Base-by-base conservation (phyloP, 2,329 filamentous ascomycete genomes). In the Colletotrichum tropicale region DNA sequence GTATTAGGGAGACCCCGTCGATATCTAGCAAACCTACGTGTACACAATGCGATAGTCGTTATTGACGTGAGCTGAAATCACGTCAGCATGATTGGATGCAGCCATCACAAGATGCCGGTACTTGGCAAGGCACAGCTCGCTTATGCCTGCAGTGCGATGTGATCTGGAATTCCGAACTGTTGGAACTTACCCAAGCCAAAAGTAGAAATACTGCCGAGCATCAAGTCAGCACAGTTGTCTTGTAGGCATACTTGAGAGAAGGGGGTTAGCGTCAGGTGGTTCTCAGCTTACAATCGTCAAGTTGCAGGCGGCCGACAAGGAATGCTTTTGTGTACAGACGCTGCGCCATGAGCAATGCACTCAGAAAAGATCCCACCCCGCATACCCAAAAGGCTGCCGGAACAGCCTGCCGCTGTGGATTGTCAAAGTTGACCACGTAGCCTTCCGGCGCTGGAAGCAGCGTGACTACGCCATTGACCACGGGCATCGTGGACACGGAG, bases 371-470 rank as follows among this genome's bases (percentile, higher is more conserved):
- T 18, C 80, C 80, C 8, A 81, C 72, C 3, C 74, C 79, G 24
- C 78, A 76, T 15, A 82, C 75, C 2, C 79, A 71, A 13, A 78
- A 83, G 16, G 80, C 78, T 0, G 80, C 66, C 1, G 75, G 61
- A 13, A 80, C 80, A 13, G 74, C 78, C 26, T 80, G 78, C 15
- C 79, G 79, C 62, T 78, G 78, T 1, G 84, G 83, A 56, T 84
- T 77, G 4, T 81, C 80, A 32, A 85, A 83, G 55, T 85, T 76
- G 32, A 85, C 80, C 15, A 80, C 80, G 71, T 84, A 85, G 43
- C 78, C 83, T 8, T 80, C 76, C 3, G 83, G 83, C 5, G 83
- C 80, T 30, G 77, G 64, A 8, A 79, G 68, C 12, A 82, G 65
- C 7, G 79, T 79, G 30, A 76, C 73, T 13, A 81, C 77, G 58